Conservation (phyloP, 2,329 filamentous ascomycete genomes). For the Alternaria gansuensis region DNA sequence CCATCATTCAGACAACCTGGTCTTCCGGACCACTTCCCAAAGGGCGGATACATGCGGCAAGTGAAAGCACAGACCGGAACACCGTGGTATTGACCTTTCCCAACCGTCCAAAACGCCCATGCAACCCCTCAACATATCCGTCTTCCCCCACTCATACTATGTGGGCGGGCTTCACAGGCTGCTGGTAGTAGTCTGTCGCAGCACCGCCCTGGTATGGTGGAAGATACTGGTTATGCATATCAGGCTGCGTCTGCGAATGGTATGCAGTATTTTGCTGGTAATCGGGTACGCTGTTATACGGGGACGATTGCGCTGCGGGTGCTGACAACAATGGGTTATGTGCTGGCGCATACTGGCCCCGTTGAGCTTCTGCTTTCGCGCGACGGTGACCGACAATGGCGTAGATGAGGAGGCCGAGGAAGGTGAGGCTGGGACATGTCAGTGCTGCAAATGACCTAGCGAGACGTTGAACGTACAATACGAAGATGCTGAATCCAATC, state of each 20-base stretch:
- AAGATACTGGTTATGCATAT: slow-evolving; percentile 31
- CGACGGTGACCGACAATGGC: slow-evolving; percentile 49
- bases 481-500: slow-evolving; percentile 42
- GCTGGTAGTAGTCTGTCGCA: slow-evolving; percentile 37
- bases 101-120: slow-evolving; percentile 2
- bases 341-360: slow-evolving; percentile 46
- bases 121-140: background rate
- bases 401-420: slow-evolving; percentile 54
- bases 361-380: slow-evolving; percentile 47
- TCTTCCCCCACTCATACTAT: slow-evolving; percentile 30
- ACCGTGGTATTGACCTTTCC: background rate
- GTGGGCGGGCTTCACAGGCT: slow-evolving; percentile 41
- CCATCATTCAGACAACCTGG: background rate
- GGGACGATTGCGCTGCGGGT: slow-evolving; percentile 22
- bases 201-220: slow-evolving; percentile 32
- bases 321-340: slow-evolving; percentile 40
- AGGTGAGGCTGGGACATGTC: slow-evolving; percentile 41
- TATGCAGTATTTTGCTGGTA: slow-evolving; percentile 42
- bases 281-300: slow-evolving; percentile 28
- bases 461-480: slow-evolving; percentile 42
- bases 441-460: slow-evolving; percentile 6
- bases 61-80: slow-evolving; percentile 3
- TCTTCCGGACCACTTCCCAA: background rate
- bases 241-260: slow-evolving; percentile 31
- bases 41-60: background rate